Conservation (phyloP, 768 basidiomycete genomes). For the Lentinula detonsa region DNA sequence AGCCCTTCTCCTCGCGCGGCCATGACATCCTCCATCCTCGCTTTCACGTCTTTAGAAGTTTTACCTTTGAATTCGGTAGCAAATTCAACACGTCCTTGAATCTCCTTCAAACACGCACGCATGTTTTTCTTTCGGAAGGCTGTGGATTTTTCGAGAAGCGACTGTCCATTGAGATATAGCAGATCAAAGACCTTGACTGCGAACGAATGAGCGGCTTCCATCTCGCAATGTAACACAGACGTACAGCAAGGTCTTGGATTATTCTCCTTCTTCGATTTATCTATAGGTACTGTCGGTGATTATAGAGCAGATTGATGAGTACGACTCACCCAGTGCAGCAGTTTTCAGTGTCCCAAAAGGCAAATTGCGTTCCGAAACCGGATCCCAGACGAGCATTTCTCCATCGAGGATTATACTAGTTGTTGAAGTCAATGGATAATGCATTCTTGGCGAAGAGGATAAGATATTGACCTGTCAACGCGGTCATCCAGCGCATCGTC, state of each 20-base stretch:
- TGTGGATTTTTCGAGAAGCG: conserved; percentile 66
- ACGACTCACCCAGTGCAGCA: conserved; percentile 67
- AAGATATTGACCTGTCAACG: conserved; percentile 66
- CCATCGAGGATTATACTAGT: conserved; percentile 89
- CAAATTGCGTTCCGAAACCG: conserved; percentile 76
- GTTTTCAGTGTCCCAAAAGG: conserved; percentile 95
- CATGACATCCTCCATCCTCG: conserved; percentile 79
- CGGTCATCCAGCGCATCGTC: conserved; percentile 67
- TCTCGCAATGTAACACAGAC: conserved; percentile 18
- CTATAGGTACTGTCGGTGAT: conserved; percentile 27
- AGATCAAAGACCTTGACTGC: conserved; percentile 96
- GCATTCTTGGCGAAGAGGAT: background rate
- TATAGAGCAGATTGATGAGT: background rate
- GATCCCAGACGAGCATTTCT: conserved; percentile 99
- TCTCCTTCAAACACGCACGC: conserved; percentile 55
- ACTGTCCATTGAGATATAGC: conserved; percentile 80
- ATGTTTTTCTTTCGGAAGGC: conserved; percentile 78
- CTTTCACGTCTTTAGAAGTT: conserved; percentile 76
- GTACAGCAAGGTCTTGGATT: conserved; percentile 88
- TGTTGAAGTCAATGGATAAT: background rate
- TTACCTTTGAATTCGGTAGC: conserved; percentile 65
- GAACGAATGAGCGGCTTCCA: no score
- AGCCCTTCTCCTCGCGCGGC: conserved; percentile 86
- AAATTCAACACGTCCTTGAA: conserved; percentile 80
- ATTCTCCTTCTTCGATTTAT: conserved; percentile 62